Evolutionary conservation across 1,284 basidiomycete species (phyloP).

Genomic region (Neolentinus lepideus): DNA sequence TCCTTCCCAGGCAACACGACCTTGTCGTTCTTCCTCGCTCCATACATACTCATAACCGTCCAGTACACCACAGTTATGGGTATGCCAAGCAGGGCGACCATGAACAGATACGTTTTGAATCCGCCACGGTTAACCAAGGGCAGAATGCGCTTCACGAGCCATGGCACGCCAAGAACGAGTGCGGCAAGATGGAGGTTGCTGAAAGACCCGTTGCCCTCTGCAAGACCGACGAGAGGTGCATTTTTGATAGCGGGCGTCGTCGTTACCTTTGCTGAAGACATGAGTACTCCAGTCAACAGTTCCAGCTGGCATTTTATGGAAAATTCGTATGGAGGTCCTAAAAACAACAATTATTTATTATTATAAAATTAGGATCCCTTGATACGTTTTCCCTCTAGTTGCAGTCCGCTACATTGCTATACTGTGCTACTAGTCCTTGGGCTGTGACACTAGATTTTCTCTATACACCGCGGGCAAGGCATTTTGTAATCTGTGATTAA

Average conservation of each 20-base stretch:
- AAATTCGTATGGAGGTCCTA: too few relatives aligned
- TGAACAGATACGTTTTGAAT: slow-evolving; percentile 79
- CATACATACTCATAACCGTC: slow-evolving; percentile 81
- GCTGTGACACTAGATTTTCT: too few relatives aligned
- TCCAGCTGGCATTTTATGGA: neutral
- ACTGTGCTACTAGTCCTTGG: too few relatives aligned
- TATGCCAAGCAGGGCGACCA: slow-evolving; percentile 68
- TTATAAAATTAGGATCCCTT: too few relatives aligned
- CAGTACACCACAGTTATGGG: slow-evolving; percentile 88
- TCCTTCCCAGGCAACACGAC: slow-evolving; percentile 81
- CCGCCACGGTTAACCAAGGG: slow-evolving; percentile 76
- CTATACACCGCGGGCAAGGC: too few relatives aligned
- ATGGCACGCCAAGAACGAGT: slow-evolving; percentile 74
- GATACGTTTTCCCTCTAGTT: too few relatives aligned
- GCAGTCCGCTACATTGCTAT: too few relatives aligned
- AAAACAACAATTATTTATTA: too few relatives aligned
- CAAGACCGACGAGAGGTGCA: slow-evolving; percentile 75
- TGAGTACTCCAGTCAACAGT: neutral
- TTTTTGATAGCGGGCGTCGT: slow-evolving; percentile 71
- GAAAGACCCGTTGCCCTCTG: slow-evolving; percentile 84
- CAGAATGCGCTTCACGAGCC: slow-evolving; percentile 70
- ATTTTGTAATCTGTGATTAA: too few relatives aligned
- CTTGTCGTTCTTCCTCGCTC: slow-evolving; percentile 82
- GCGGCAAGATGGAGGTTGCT: slow-evolving; percentile 76
- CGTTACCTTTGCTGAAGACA: slow-evolving; percentile 23